phyloP scores from a whole-genome alignment of 2,329 filamentous ascomycete genomes.

The Aspergillus sergii region DNA sequence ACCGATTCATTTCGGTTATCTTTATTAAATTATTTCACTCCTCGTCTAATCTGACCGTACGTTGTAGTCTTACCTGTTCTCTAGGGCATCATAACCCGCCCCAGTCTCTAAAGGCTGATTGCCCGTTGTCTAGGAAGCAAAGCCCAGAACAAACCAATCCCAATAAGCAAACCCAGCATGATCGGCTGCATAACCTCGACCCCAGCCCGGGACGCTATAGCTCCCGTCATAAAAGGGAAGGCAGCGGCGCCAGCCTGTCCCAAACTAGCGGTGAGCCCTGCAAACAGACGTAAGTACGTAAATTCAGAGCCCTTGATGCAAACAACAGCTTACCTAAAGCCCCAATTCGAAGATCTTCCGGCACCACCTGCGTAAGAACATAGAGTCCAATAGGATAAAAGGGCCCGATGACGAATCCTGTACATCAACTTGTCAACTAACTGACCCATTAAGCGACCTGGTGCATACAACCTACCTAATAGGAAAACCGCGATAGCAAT shows the following conservation, averaged over 20 bases:
- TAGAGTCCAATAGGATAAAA: constrained; percentile 29
- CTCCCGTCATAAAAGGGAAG: constrained; percentile 28
- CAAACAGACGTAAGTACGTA: constrained; percentile 4
- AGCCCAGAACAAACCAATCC: constrained; percentile 25
- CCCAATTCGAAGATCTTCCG: constrained; percentile 26
- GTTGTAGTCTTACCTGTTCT: not conserved
- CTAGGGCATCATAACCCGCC: not conserved
- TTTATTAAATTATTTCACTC: not conserved
- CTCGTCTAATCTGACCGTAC: not conserved
- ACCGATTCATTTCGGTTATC: not conserved
- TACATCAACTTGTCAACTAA: not conserved
- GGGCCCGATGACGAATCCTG: constrained; percentile 28
- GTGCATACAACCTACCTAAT: constrained; percentile 17
- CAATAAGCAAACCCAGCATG: constrained; percentile 25
- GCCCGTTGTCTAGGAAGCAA: constrained; percentile 19
- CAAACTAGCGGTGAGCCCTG: constrained; percentile 26
- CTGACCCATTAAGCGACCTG: not conserved
- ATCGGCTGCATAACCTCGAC: constrained; percentile 29
- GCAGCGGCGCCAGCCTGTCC: constrained; percentile 27
- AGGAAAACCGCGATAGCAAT: constrained; percentile 27
- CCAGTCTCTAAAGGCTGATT: not conserved
- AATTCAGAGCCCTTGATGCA: too few relatives aligned
- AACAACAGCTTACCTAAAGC: constrained; percentile 21
- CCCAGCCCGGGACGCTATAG: constrained; percentile 25
- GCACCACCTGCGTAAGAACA: constrained; percentile 27